Percentiles rank a stretch among this genome's conserved stretches.
phyloP scores from a whole-genome alignment of 306 rosid genomes.

The Myrica gale region DNA sequence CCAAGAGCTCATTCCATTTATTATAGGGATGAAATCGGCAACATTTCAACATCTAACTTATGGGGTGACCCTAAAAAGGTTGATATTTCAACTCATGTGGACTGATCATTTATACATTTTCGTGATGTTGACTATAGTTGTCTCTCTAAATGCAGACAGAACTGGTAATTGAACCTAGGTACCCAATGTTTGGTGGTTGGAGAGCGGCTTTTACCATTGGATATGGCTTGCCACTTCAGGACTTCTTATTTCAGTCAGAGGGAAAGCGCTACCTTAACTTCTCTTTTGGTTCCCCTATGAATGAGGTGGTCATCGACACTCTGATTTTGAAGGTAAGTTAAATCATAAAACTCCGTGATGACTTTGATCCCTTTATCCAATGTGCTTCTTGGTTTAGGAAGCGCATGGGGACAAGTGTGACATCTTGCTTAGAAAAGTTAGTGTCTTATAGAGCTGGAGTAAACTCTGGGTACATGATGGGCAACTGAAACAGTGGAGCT shows the following conservation, averaged over 20 bases:
- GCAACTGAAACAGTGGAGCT: slow-evolving; percentile 1
- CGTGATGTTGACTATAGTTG: slow-evolving; percentile 22
- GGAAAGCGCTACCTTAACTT: slow-evolving; percentile 79
- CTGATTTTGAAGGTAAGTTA: slow-evolving; percentile 70
- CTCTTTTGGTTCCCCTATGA: slow-evolving; percentile 75
- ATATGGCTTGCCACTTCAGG: slow-evolving; percentile 83
- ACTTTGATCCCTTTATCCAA: background rate
- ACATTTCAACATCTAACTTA: slow-evolving; percentile 89
- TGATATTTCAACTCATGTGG: background rate
- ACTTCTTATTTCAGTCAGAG: slow-evolving; percentile 68
- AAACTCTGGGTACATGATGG: background rate
- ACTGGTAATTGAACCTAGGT: slow-evolving; percentile 90
- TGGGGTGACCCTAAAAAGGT: slow-evolving; percentile 97
- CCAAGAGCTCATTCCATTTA: slow-evolving; percentile 92
- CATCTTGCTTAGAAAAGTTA: background rate
- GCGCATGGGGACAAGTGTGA: background rate
- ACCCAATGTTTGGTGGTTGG: slow-evolving; percentile 99
- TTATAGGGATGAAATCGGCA: slow-evolving; percentile 93
- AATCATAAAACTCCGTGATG: slow-evolving; percentile 13
- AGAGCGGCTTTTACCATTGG: slow-evolving; percentile 88
- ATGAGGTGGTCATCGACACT: slow-evolving; percentile 73
- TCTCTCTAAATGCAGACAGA: slow-evolving; percentile 54
- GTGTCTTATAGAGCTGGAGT: background rate
- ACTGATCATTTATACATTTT: slow-evolving; percentile 2
- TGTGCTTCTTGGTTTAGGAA: slow-evolving; percentile 8